Evolutionary conservation across 1,284 basidiomycete genomes (phyloP), one percentile per base, ranked within the genome.

Genomic region (Austropuccinia psidii): DNA sequence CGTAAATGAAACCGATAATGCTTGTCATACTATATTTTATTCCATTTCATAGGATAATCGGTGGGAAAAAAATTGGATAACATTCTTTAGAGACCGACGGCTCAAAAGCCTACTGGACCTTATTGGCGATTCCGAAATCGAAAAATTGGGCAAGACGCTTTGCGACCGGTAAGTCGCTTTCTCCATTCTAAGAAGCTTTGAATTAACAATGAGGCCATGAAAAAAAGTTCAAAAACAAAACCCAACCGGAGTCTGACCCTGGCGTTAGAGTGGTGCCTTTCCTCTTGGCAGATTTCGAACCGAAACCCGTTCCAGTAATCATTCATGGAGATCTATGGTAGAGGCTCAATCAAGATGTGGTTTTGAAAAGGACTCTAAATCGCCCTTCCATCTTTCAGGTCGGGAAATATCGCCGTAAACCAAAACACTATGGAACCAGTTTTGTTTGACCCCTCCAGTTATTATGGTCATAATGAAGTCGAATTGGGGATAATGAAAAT

Each of bases 321-420:
- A 81, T 91, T 4, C 91, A 94, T 77, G 91, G 91, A 2, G 91
- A 93, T 80, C 84, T 93, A 54, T 94, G 91, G 91, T 80, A 78
- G 1, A 79, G 81, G 7, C 11, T 54, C 35, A 41, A 61, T 15
- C 21, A 45, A 45, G 9, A 4, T 31, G 19, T 29, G 35, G 43
- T 19, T 70, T 39, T n/a, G 35, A 52, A 76, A 67, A 24, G 41
- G 57, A 39, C 54, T 60, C 45, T 57, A 75, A 37, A 74, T 68
- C 37, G 50, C 33, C 21, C 7, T 13, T 54, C 37, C 17, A 7
- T 29, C 7, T 29, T 39, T 4, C 49, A 68, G 89, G 89, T 89
- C 87, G 75, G 89, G 89, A 17, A 90, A 90, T 79, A 86, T 84
- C 3, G 89, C 90, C 0, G 82, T 84, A 21, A 86, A 90, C 74